Evolutionary conservation across 768 basidiomycete species (phyloP).

Genomic region (Kwoniella pini): DNA sequence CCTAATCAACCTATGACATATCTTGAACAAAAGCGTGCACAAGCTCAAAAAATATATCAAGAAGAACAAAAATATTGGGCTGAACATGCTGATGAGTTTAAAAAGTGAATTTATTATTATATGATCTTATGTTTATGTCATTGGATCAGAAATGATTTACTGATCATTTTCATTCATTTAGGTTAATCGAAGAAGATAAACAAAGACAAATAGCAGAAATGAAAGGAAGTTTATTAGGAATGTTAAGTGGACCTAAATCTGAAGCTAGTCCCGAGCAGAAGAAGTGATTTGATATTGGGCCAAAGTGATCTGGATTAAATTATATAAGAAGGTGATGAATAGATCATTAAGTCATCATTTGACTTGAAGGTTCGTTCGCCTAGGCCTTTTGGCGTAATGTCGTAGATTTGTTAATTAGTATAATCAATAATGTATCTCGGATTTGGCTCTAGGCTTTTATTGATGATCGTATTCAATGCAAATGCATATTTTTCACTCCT

Average conservation of each 20-base stretch:
- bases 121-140: background rate
- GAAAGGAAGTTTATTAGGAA: slow-evolving; percentile 50
- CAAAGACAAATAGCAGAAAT: slow-evolving; percentile 54
- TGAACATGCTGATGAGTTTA: slow-evolving; percentile 53
- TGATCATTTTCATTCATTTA: slow-evolving; percentile 14
- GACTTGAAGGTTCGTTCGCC: too few species aligned
- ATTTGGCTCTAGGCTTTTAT: background rate
- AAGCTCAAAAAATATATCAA: slow-evolving; percentile 51
- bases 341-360: too few species aligned
- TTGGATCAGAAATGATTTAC: too few species aligned
- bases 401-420: too few species aligned
- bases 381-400: too few species aligned
- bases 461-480: slow-evolving; percentile 11
- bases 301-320: too few species aligned
- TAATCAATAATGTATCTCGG: background rate
- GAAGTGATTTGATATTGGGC: background rate
- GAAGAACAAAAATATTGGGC: slow-evolving; percentile 54
- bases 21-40: slow-evolving; percentile 53
- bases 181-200: slow-evolving; percentile 54
- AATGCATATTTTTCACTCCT: slow-evolving; percentile 21
- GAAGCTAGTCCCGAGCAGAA: background rate
- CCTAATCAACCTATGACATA: slow-evolving; percentile 54
- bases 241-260: slow-evolving; percentile 35
- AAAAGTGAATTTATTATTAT: slow-evolving; percentile 38
- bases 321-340: too few species aligned